These are phyloP conservation scores for Primulina eburnea DNA, from an alignment of 257 asterid species.

Conservation along the genomic window DNA sequence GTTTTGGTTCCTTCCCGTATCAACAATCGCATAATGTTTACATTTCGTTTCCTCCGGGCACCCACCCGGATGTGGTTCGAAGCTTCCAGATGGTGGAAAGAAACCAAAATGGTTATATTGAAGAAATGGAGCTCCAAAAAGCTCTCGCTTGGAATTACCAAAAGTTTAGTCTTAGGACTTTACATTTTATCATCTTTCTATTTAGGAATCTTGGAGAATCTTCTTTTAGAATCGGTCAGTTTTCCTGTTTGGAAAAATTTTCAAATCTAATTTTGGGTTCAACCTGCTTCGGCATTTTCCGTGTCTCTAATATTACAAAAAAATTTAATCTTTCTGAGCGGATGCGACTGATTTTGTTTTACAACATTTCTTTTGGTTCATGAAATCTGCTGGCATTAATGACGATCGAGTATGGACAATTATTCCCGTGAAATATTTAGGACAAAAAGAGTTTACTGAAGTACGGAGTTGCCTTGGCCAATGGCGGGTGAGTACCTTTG, in stretches of 20 bases:
- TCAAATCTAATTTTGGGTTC: neutral
- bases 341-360: constrained; percentile 6
- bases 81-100: constrained; percentile 82
- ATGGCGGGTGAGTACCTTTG: constrained; percentile 61
- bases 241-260: constrained; percentile 6
- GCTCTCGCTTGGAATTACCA: constrained; percentile 63
- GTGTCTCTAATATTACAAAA: too few species aligned
- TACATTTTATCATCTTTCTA: constrained; percentile 72
- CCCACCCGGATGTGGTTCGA: constrained; percentile 71
- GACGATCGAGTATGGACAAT: neutral
- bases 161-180: constrained; percentile 53
- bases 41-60: constrained; percentile 62
- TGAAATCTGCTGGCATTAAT: constrained; percentile 11
- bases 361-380: neutral
- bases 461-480: constrained; percentile 81
- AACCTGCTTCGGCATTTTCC: neutral
- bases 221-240: constrained; percentile 53
- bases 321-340: neutral
- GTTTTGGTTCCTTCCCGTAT: constrained; percentile 27
- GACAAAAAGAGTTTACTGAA: constrained; percentile 74
- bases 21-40: constrained; percentile 33
- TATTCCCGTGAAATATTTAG: constrained; percentile 32
- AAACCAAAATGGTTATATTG: constrained; percentile 70
- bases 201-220: constrained; percentile 51
- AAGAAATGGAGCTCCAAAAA: constrained; percentile 66